These are phyloP conservation scores for Pichia sp. DNA, from an alignment of 1,139 yeast species.

Conservation along the genomic window DNA sequence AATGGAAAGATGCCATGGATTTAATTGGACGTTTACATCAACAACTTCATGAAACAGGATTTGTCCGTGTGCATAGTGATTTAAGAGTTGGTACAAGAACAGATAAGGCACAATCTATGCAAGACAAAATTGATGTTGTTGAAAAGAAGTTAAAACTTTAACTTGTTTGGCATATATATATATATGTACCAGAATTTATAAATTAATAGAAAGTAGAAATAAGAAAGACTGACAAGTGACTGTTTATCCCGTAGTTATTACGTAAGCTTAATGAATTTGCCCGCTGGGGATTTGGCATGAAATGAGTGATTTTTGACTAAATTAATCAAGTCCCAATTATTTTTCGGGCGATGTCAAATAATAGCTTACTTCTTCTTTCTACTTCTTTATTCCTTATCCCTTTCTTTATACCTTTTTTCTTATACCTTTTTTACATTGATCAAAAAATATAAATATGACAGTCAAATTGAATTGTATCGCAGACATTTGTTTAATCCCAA, in stretches of 20 bases:
- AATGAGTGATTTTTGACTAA: too few relatives aligned
- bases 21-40: constrained; percentile 72
- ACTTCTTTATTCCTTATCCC: background rate
- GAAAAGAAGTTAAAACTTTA: constrained; percentile 40
- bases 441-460: constrained; percentile 8
- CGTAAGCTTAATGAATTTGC: background rate
- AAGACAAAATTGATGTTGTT: constrained; percentile 58
- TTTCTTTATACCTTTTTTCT: background rate
- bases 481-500: constrained; percentile 77
- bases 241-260: background rate
- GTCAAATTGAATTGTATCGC: constrained; percentile 65
- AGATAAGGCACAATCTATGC: constrained; percentile 64
- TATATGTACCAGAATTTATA: too few relatives aligned
- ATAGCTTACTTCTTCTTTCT: too few relatives aligned
- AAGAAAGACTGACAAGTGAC: background rate
- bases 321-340: too few relatives aligned
- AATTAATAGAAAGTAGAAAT: background rate
- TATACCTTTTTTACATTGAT: background rate
- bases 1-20: constrained; percentile 77
- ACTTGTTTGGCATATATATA: background rate
- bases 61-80: constrained; percentile 72
- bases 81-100: constrained; percentile 73
- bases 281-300: too few relatives aligned
- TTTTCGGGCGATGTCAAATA: too few relatives aligned
- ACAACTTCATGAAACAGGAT: constrained; percentile 57